Percentiles rank a stretch among this genome's conserved stretches.
phyloP scores from a whole-genome alignment of 306 rosid genomes.

The Prunus padus region DNA sequence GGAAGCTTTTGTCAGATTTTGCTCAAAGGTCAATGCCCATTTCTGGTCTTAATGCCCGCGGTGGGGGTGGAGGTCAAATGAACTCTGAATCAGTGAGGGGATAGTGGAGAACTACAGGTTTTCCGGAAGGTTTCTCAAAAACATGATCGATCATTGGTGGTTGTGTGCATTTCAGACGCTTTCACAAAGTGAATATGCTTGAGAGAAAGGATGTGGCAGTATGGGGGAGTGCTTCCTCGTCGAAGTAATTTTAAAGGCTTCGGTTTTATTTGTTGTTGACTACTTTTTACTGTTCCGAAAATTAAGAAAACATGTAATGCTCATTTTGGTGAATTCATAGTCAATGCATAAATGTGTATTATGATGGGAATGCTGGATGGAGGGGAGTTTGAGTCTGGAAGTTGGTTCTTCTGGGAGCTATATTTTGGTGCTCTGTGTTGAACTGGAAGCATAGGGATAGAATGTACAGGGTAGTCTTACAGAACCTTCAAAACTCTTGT shows the following conservation, averaged over 20 bases:
- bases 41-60: conserved; percentile 43
- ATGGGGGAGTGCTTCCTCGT: conserved; percentile 15
- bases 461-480: conserved; percentile 47
- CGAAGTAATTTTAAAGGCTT: conserved; percentile 24
- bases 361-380: conserved; percentile 22
- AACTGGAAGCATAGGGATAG: conserved; percentile 38
- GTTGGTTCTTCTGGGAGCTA: conserved; percentile 40
- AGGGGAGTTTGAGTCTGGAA: conserved; percentile 35
- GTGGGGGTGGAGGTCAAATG: conserved; percentile 53
- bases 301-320: conserved; percentile 24
- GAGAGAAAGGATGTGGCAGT: not conserved
- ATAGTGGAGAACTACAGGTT: conserved; percentile 4
- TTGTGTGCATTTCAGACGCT: conserved; percentile 1
- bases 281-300: conserved; percentile 9
- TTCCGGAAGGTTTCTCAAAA: not conserved
- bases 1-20: conserved; percentile 64
- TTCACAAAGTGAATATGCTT: conserved; percentile 5
- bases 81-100: conserved; percentile 77
- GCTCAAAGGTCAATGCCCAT: conserved; percentile 87
- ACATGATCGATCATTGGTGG: not conserved
- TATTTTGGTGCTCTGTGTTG: conserved; percentile 48
- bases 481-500: conserved; percentile 33
- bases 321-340: conserved; percentile 28
- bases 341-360: conserved; percentile 45
- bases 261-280: conserved; percentile 19